Conservation (phyloP, 2,329 filamentous ascomycete species). For the Aspergillus viridinutans region DNA sequence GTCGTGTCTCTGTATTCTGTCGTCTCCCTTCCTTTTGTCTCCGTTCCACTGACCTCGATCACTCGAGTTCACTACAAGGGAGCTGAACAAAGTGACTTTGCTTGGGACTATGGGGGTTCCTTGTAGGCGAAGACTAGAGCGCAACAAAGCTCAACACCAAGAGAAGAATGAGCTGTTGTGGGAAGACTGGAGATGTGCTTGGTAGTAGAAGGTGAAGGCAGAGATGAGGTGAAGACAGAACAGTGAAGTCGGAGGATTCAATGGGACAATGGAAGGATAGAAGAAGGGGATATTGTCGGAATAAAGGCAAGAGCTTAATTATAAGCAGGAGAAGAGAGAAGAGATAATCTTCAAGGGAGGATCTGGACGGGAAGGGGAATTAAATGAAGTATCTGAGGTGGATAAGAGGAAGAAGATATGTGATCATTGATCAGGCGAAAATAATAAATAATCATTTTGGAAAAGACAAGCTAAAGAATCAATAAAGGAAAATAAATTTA, state of each 20-base stretch:
- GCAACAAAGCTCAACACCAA: neutral
- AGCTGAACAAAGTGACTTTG: conserved; percentile 12
- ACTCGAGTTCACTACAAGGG: conserved; percentile 14
- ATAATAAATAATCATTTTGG: conserved; percentile 11
- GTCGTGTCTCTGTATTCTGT: conserved; percentile 1
- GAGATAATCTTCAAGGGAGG: conserved; percentile 11
- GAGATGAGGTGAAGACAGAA: conserved; percentile 9
- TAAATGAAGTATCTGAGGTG: conserved; percentile 27
- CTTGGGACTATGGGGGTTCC: neutral
- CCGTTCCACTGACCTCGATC: neutral
- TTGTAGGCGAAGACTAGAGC: neutral
- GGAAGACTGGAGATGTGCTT: conserved; percentile 3
- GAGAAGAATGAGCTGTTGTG: neutral
- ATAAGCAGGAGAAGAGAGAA: conserved; percentile 4
- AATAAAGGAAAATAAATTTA: neutral
- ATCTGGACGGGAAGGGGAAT: conserved; percentile 25
- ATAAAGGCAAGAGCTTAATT: conserved; percentile 1
- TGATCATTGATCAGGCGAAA: conserved; percentile 34
- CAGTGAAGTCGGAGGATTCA: conserved; percentile 6
- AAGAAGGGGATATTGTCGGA: neutral
- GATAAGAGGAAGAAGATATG: conserved; percentile 24
- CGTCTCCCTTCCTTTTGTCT: conserved; percentile 3
- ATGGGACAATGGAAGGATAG: conserved; percentile 1
- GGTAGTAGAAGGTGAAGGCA: neutral
- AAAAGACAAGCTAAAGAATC: conserved; percentile 4